phyloP scores from a whole-genome alignment of 148 eudicot genomes.

The Nepenthes mirabilis region DNA sequence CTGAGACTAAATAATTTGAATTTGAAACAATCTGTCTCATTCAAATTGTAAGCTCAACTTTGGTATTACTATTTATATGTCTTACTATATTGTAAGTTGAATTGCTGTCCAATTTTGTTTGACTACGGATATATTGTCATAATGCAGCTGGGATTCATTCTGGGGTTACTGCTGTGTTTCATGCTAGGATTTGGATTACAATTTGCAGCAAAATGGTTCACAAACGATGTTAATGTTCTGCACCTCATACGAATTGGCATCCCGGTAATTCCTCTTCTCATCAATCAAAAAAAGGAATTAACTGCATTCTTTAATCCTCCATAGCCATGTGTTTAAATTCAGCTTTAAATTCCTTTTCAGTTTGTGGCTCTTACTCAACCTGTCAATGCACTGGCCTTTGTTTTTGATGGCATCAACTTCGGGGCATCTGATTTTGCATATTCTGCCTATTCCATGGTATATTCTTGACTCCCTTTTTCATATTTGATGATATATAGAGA shows the following conservation, averaged over 20 bases:
- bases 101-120: background rate
- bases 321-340: background rate
- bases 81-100: background rate
- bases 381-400: slow-evolving; percentile 45
- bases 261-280: slow-evolving; percentile 23
- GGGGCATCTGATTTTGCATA: slow-evolving; percentile 54
- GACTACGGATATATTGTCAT: background rate
- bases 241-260: slow-evolving; percentile 23
- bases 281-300: background rate
- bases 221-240: slow-evolving; percentile 22
- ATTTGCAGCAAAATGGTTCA: slow-evolving; percentile 17
- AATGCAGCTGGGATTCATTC: slow-evolving; percentile 27
- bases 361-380: slow-evolving; percentile 56
- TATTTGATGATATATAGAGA: no score
- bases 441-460: slow-evolving; percentile 52
- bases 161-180: slow-evolving; percentile 22
- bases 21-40: no score
- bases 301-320: background rate
- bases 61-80: background rate
- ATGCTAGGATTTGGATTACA: slow-evolving; percentile 18
- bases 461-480: background rate
- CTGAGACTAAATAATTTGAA: no score
- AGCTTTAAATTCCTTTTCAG: slow-evolving; percentile 9
- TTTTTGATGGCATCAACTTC: slow-evolving; percentile 49
- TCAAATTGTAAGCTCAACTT: background rate